Percentiles rank a stretch among this genome's conserved stretches.
phyloP scores from a whole-genome alignment of 306 rosid species.

The Urtica urens region DNA sequence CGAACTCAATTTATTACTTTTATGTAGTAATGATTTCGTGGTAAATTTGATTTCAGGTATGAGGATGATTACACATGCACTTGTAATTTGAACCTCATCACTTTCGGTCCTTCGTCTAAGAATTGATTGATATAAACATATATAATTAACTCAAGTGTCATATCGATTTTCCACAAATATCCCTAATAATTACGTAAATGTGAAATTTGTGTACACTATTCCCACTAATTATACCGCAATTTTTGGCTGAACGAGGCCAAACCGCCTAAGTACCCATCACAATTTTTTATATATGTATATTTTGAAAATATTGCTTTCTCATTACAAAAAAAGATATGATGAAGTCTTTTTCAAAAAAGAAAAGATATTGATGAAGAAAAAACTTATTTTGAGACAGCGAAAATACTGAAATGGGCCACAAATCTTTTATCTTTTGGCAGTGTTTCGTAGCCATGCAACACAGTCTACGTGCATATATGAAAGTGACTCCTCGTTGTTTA shows the following conservation, averaged over 20 bases:
- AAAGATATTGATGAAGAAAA: too few relatives aligned
- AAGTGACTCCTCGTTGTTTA: constrained; percentile 32
- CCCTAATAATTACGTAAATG: background rate
- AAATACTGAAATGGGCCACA: constrained; percentile 31
- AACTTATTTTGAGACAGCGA: constrained; percentile 5
- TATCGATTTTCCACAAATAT: background rate
- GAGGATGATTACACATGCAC: too few relatives aligned
- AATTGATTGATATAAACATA: background rate
- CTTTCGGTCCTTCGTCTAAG: too few relatives aligned
- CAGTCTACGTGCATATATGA: constrained; percentile 43
- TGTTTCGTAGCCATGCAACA: constrained; percentile 16
- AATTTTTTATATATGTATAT: background rate
- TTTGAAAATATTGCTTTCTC: background rate
- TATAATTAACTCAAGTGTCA: background rate
- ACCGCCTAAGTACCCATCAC: background rate
- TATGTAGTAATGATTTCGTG: too few relatives aligned
- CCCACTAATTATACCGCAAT: background rate
- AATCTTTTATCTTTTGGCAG: constrained; percentile 22
- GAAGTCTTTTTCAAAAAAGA: too few relatives aligned
- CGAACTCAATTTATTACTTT: too few relatives aligned
- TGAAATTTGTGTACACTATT: background rate
- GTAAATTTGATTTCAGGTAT: too few relatives aligned
- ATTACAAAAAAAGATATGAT: too few relatives aligned
- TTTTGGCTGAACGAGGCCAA: background rate
- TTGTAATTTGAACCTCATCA: too few relatives aligned